These are phyloP conservation scores for Cryphonectria parasitica DNA, from an alignment of 2,329 filamentous ascomycete species.

Conservation along the genomic window DNA sequence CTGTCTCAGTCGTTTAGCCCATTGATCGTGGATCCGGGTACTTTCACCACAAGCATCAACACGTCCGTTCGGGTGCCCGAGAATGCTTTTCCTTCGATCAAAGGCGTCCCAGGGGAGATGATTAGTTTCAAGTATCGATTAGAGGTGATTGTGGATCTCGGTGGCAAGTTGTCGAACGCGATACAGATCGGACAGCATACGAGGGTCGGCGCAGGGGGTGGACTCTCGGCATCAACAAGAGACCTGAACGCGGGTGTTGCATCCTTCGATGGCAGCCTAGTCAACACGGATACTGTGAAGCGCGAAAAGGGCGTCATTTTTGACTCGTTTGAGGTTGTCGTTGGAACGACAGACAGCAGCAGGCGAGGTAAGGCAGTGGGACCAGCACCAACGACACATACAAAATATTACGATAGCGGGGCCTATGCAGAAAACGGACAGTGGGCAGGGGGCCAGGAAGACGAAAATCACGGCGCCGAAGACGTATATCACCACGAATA, in stretches of 20 bases:
- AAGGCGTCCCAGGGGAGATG: slow-evolving; percentile 86
- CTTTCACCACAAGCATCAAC: slow-evolving; percentile 77
- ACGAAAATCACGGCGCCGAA: slow-evolving; percentile 29
- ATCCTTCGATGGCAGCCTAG: slow-evolving; percentile 64
- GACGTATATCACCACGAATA: slow-evolving; percentile 30
- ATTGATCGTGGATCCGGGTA: slow-evolving; percentile 81
- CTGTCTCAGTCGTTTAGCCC: slow-evolving; percentile 87
- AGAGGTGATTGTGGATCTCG: slow-evolving; percentile 90
- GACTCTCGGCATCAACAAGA: slow-evolving; percentile 29
- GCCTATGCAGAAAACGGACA: slow-evolving; percentile 32
- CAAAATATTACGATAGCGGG: slow-evolving; percentile 33
- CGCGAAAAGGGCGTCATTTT: slow-evolving; percentile 92
- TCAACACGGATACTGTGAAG: slow-evolving; percentile 84
- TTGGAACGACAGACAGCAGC: slow-evolving; percentile 82
- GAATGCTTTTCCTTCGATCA: slow-evolving; percentile 90
- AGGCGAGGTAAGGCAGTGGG: slow-evolving; percentile 46
- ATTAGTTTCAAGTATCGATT: slow-evolving; percentile 94
- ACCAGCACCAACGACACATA: slow-evolving; percentile 31
- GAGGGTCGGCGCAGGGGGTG: slow-evolving; percentile 46
- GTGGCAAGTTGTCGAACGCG: slow-evolving; percentile 80
- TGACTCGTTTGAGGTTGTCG: slow-evolving; percentile 81
- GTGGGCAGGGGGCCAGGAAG: slow-evolving; percentile 30
- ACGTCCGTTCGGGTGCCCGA: slow-evolving; percentile 86
- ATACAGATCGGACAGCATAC: slow-evolving; percentile 64
- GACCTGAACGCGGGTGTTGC: slow-evolving; percentile 35